A percentile compares a stretch with the other conserved stretches of the same genome.
Evolutionary conservation across 176 grass and related monocot genomes (phyloP).

Genomic region (Rhynchospora breviuscula): DNA sequence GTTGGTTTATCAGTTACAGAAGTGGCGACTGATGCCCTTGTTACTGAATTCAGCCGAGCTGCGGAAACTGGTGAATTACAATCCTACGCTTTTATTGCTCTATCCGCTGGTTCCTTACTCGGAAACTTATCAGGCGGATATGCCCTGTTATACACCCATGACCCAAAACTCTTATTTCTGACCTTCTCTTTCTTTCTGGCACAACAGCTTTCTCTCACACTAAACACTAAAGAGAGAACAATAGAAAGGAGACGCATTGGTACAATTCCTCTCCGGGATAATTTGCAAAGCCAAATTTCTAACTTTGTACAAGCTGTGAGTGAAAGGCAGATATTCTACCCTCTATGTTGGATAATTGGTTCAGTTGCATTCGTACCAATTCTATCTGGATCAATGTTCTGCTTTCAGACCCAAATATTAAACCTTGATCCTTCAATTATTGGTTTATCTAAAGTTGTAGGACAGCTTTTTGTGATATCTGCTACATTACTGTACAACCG

Average conservation of each 20-base stretch:
- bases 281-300: slow-evolving; percentile 50
- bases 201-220: slow-evolving; percentile 55
- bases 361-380: slow-evolving; percentile 70
- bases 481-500: slow-evolving; percentile 54
- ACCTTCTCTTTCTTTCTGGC: slow-evolving; percentile 62
- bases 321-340: slow-evolving; percentile 48
- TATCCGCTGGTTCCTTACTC: slow-evolving; percentile 61
- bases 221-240: slow-evolving; percentile 52
- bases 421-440: slow-evolving; percentile 76
- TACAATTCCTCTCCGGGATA: slow-evolving; percentile 30
- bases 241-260: slow-evolving; percentile 21
- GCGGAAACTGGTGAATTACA: slow-evolving; percentile 62
- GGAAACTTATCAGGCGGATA: slow-evolving; percentile 76
- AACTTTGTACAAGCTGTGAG: slow-evolving; percentile 43
- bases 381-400: slow-evolving; percentile 80
- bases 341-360: slow-evolving; percentile 72
- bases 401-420: slow-evolving; percentile 71
- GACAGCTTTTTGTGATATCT: slow-evolving; percentile 71
- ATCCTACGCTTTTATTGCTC: slow-evolving; percentile 66
- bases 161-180: slow-evolving; percentile 71
- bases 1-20: slow-evolving; percentile 74
- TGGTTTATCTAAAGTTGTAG: slow-evolving; percentile 74
- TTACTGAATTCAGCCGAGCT: slow-evolving; percentile 65
- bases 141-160: slow-evolving; percentile 49
- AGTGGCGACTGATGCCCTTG: slow-evolving; percentile 75